A percentile compares a stretch with the other conserved stretches of the same genome.
These are phyloP conservation scores for Ustilago esculenta DNA, from an alignment of 1,284 basidiomycete species.

Conservation along the genomic window DNA sequence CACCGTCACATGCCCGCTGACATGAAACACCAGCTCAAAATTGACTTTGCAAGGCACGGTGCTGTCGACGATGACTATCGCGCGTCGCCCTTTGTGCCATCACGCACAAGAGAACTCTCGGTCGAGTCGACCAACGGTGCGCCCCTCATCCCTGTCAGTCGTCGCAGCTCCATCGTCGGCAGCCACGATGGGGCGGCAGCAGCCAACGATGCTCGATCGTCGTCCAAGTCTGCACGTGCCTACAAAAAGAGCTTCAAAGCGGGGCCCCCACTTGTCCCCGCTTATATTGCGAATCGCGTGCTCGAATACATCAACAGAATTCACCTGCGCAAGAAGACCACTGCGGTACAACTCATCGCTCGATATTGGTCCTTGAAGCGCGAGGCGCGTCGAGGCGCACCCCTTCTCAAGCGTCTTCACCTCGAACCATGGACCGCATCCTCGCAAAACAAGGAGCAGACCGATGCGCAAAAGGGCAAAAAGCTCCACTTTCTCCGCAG, in stretches of 20 bases:
- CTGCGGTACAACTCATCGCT: constrained; percentile 82
- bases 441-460: constrained; percentile 74
- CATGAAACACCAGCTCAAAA: constrained; percentile 43
- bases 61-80: constrained; percentile 32
- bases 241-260: constrained; percentile 71
- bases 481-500: constrained; percentile 75
- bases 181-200: constrained; percentile 17
- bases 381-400: constrained; percentile 90
- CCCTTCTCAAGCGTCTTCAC: constrained; percentile 90
- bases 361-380: constrained; percentile 97
- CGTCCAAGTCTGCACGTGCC: constrained; percentile 70
- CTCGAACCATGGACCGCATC: constrained; percentile 96
- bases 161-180: constrained; percentile 37
- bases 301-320: constrained; percentile 80
- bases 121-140: constrained; percentile 33
- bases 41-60: constrained; percentile 30
- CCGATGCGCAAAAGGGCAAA: constrained; percentile 73
- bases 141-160: constrained; percentile 42
- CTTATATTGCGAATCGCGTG: constrained; percentile 75
- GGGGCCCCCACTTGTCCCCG: constrained; percentile 71
- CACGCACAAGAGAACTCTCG: constrained; percentile 45
- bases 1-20: constrained; percentile 59
- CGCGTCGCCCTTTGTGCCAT: constrained; percentile 25
- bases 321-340: constrained; percentile 78
- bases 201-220: constrained; percentile 13